Conservation (phyloP, 495 filamentous ascomycete genomes). For the Xylaria venustula region DNA sequence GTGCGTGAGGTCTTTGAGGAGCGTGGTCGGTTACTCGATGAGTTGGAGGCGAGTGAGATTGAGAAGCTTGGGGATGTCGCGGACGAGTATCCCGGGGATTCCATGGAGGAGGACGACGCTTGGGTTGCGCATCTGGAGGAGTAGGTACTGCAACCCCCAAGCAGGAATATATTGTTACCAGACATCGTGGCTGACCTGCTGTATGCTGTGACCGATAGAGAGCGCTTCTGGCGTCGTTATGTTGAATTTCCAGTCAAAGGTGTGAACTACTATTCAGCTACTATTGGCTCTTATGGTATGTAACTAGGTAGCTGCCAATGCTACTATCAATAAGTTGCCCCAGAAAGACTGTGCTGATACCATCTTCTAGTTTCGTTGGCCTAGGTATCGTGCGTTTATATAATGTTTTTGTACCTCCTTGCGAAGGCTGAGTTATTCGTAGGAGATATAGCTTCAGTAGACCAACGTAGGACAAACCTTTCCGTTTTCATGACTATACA, state of each 20-base stretch:
- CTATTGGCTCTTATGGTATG: background rate
- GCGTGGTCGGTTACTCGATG: conserved; percentile 25
- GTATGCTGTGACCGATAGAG: too few relatives aligned
- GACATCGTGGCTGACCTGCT: too few relatives aligned
- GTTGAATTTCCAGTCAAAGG: too few relatives aligned
- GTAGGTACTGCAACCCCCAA: too few relatives aligned
- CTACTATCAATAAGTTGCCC: background rate
- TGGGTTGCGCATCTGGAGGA: background rate
- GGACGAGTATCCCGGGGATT: conserved; percentile 23
- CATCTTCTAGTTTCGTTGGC: background rate
- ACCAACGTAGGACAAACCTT: too few relatives aligned
- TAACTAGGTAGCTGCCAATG: conserved; percentile 5
- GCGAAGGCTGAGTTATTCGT: background rate
- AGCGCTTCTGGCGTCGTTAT: too few relatives aligned
- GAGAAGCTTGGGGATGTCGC: conserved; percentile 30
- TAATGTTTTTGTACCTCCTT: background rate
- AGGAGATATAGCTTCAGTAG: background rate
- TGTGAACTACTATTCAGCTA: too few relatives aligned
- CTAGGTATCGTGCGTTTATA: background rate
- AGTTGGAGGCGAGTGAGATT: conserved; percentile 34
- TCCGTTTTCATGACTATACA: too few relatives aligned
- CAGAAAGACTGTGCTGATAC: background rate
- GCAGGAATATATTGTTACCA: too few relatives aligned
- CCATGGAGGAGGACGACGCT: conserved; percentile 16
- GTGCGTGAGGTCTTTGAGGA: conserved; percentile 29